phyloP scores from a whole-genome alignment of 352 stramenopile species.

The Blastocystis sp. region DNA sequence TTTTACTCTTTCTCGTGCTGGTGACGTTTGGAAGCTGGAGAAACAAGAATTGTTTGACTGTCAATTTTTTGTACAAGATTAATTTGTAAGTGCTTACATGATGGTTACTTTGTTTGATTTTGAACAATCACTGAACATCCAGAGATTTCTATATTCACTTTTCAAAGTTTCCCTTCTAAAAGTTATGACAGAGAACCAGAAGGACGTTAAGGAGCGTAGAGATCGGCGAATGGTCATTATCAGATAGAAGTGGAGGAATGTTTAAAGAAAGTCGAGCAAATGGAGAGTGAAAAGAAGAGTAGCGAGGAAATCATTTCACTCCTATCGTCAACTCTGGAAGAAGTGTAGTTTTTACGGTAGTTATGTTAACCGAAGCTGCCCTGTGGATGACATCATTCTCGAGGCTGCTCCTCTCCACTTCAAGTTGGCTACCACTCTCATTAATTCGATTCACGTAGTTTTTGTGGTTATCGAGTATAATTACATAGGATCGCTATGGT shows the following conservation, averaged over 20 bases:
- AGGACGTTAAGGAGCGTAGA: not conserved
- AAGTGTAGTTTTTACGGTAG: not conserved
- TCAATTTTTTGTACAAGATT: not conserved
- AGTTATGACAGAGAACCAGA: not conserved
- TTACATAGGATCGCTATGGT: not conserved
- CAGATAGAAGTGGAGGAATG: conserved; percentile 7
- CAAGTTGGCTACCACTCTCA: not conserved
- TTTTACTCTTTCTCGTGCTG: not conserved
- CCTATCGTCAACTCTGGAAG: not conserved
- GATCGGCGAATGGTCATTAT: not conserved
- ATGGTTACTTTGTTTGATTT: not conserved
- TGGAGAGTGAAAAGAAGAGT: conserved; percentile 22
- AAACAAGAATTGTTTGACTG: not conserved
- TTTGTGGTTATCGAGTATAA: not conserved
- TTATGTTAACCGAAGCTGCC: not conserved
- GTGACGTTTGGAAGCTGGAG: not conserved
- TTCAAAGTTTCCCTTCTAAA: no score
- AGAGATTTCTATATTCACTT: not conserved
- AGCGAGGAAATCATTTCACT: not conserved
- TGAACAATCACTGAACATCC: not conserved
- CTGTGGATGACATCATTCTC: not conserved
- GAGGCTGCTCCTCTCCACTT: conserved; percentile 25
- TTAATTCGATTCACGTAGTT: conserved; percentile 3
- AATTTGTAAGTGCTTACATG: not conserved
- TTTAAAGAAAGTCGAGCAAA: conserved; percentile 23